phyloP scores from a whole-genome alignment of 768 basidiomycete genomes.

The Tylopilus plumbeoviolaceoides region DNA sequence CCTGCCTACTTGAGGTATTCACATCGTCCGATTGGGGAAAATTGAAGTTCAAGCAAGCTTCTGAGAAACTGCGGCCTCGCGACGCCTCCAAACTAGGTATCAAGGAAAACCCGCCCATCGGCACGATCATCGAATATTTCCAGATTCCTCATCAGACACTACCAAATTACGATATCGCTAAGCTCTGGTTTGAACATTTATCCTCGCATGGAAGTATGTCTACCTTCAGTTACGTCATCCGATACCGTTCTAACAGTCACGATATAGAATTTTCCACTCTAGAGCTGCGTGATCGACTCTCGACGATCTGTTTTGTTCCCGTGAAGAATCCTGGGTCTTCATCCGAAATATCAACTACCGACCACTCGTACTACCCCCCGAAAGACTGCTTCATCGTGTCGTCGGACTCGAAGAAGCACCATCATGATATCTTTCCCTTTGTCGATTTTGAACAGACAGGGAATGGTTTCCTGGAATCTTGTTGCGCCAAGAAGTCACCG shows the following conservation, averaged over 20 bases:
- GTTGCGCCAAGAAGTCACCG: constrained; percentile 9
- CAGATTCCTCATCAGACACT: no score
- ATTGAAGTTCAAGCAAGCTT: constrained; percentile 8
- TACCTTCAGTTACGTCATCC: no score
- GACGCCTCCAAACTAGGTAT: constrained; percentile 11
- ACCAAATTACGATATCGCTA: no score
- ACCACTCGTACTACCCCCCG: background rate
- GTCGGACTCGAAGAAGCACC: background rate
- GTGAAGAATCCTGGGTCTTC: background rate
- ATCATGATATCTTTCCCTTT: constrained; percentile 12
- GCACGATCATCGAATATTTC: background rate
- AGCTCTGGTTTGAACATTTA: no score
- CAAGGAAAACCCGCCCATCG: constrained; percentile 3
- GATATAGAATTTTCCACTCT: no score
- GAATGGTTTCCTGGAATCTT: constrained; percentile 10
- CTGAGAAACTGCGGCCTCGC: background rate
- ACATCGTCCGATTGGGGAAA: constrained; percentile 1
- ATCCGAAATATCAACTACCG: background rate
- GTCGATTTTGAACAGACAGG: constrained; percentile 8
- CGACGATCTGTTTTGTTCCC: no score
- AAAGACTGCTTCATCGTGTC: constrained; percentile 16
- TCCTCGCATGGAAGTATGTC: no score
- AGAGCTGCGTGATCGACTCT: no score
- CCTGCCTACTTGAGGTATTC: constrained; percentile 8
- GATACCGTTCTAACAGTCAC: no score